A percentile compares a stretch with the other conserved stretches of the same genome.
These are phyloP conservation scores for Pythium pyrilobum DNA, from an alignment of 352 stramenopile species.

Conservation along the genomic window DNA sequence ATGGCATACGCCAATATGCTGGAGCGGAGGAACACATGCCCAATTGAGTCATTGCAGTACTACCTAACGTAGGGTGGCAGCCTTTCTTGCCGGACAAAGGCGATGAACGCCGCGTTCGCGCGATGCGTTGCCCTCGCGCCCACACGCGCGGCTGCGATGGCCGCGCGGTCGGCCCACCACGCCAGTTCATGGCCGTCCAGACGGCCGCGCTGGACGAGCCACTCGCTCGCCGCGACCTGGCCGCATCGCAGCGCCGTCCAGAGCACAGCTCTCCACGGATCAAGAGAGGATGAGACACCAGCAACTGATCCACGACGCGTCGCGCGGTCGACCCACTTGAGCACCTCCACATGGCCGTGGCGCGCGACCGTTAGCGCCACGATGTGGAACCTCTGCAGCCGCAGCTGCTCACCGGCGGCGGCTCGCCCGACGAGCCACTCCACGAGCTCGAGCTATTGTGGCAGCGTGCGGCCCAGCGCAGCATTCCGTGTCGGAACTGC, in stretches of 20 bases:
- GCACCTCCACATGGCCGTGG: background rate
- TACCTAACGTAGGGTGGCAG: background rate
- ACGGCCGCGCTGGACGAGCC: too few species aligned
- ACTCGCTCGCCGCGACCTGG: background rate
- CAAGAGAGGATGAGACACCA: background rate
- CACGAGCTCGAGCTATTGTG: background rate
- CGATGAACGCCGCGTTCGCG: too few species aligned
- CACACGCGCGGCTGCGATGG: too few species aligned
- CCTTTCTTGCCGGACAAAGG: background rate
- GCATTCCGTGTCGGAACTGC: background rate
- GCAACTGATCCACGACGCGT: too few species aligned
- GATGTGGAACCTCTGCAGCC: background rate
- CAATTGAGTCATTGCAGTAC: background rate
- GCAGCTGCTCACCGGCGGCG: background rate
- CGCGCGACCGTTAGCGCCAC: background rate
- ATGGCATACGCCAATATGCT: background rate
- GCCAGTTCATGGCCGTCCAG: too few species aligned
- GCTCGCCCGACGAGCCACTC: background rate
- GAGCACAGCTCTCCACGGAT: background rate
- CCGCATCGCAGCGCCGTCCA: background rate
- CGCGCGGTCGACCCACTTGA: background rate
- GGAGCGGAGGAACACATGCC: background rate
- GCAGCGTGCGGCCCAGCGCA: background rate
- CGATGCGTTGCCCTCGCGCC: too few species aligned
- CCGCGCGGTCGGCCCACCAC: too few species aligned